A percentile compares a stretch with the other conserved stretches of the same genome.
Evolutionary conservation across 208 protist genomes (phyloP).

Genomic region (Wallacemonas sp.): DNA sequence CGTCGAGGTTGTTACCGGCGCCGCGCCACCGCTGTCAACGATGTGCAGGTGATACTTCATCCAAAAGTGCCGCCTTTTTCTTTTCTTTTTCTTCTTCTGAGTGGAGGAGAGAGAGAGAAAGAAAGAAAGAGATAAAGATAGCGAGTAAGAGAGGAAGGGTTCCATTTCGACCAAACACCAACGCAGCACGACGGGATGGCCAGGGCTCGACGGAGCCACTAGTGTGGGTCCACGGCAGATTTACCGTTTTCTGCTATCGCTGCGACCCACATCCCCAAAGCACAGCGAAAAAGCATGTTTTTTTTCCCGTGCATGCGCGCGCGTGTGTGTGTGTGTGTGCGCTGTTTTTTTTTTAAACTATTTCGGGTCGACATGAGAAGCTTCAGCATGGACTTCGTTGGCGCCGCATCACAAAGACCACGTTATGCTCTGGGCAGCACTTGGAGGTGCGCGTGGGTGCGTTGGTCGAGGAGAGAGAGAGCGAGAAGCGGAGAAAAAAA

Average conservation of each 20-base stretch:
- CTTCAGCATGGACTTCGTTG: too few relatives aligned
- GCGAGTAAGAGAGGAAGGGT: not conserved
- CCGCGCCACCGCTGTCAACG: constrained; percentile 47
- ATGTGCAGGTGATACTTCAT: constrained; percentile 72
- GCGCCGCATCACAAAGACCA: too few relatives aligned
- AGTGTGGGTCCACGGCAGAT: too few relatives aligned
- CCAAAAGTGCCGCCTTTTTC: too few relatives aligned
- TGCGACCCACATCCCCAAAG: too few relatives aligned
- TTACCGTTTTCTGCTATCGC: too few relatives aligned
- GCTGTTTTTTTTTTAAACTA: not conserved
- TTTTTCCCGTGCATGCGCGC: not conserved
- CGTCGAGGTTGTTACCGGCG: not conserved
- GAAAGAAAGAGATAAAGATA: constrained; percentile 7
- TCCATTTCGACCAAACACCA: too few relatives aligned
- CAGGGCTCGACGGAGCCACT: too few relatives aligned
- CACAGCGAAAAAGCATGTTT: not conserved
- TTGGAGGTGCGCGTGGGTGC: not conserved
- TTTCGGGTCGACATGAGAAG: too few relatives aligned
- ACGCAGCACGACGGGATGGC: too few relatives aligned
- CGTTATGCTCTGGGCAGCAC: too few relatives aligned
- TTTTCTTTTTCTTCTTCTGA: too few relatives aligned
- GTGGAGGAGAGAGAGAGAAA: constrained; percentile 13
- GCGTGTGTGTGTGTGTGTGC: not conserved
- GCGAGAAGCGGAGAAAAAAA: not conserved
- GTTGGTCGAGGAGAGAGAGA: not conserved